Evolutionary conservation across 2,329 filamentous ascomycete species (phyloP), one percentile per base, ranked within the genome.

Genomic region (Pezicula carpinea): DNA sequence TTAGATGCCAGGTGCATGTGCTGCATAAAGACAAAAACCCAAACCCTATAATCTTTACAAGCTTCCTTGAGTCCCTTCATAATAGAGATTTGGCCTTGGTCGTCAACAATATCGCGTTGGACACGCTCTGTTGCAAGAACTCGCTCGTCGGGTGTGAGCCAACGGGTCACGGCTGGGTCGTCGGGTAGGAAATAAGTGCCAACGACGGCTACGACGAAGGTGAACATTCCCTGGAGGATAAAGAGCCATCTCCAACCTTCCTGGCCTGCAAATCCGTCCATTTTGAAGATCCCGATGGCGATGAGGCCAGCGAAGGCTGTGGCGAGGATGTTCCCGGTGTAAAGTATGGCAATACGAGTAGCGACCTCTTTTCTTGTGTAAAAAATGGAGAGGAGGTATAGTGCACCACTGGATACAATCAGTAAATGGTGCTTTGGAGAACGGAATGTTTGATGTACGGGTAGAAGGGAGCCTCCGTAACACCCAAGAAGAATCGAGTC

Each of bases 331-430:
- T 64, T 64, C 3, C 60, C 63, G 3, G 63, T 57, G 47, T 75
- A 69, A 11, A 69, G 55, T 35, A 68, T 64, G 21, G 64, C 61
- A 39, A 66, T 62, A 46, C 64, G 57, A 39, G 57, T 44, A 29
- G 59, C 50, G 40, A 66, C 44, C 52, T 66, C 63, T 55, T 71
- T 68, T 32, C 70, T 60, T 1, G 71, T 74, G 59, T 76, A 76
- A 60, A 70, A 76, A 38, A 70, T 66, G 3, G 66, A 68, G 5
- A 76, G 60, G 29, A 72, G 64, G 44, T 73, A 70, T 3, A 74
- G 59, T 0, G 68, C 69, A n/a, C 73, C 73, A 1, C 59, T 6
- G 73, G 72, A 31, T 71, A n/a, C n/a, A n/a, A n/a, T n/a, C n/a
- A n/a, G n/a, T n/a, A n/a, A n/a, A n/a, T n/a, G n/a, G n/a, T n/a